These are phyloP conservation scores for Scenedesmus sp. DNA, from an alignment of 163 green algal genomes.

Conservation along the genomic window DNA sequence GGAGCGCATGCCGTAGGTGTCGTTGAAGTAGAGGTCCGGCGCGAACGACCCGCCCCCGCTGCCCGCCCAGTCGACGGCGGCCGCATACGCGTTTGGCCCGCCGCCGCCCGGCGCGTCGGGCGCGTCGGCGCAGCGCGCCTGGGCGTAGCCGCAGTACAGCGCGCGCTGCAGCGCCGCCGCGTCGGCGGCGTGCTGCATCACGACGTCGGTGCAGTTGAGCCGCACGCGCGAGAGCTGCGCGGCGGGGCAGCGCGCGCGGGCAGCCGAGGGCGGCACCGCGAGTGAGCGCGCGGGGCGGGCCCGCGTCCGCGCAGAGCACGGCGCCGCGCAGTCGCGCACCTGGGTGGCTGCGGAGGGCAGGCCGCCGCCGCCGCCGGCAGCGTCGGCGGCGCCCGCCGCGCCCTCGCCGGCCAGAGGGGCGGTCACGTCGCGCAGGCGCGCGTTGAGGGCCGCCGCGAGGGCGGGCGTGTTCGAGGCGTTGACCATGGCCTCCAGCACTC, in stretches of 20 bases:
- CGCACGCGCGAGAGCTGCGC: slow-evolving; percentile 16
- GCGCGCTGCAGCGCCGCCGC: slow-evolving; percentile 49
- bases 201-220: slow-evolving; percentile 53
- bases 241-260: no score
- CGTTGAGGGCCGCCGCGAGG: slow-evolving; percentile 13
- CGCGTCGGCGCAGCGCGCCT: slow-evolving; percentile 57
- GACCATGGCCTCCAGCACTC: slow-evolving; percentile 50
- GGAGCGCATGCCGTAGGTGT: slow-evolving; percentile 35
- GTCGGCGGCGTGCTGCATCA: slow-evolving; percentile 15
- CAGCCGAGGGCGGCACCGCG: no score
- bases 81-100: slow-evolving; percentile 21
- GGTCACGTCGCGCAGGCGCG: background rate
- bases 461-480: slow-evolving; percentile 29
- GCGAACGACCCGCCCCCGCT: slow-evolving; percentile 1
- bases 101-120: background rate
- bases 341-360: background rate
- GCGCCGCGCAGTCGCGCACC: no score
- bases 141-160: slow-evolving; percentile 73
- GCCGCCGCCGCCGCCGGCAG: background rate
- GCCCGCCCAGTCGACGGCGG: slow-evolving; percentile 34
- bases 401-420: background rate
- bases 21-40: slow-evolving; percentile 45
- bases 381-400: background rate
- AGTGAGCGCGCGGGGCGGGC: no score
- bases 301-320: no score